Conservation (phyloP, 768 basidiomycete species). For the Trichaptum fuscoviolaceum region DNA sequence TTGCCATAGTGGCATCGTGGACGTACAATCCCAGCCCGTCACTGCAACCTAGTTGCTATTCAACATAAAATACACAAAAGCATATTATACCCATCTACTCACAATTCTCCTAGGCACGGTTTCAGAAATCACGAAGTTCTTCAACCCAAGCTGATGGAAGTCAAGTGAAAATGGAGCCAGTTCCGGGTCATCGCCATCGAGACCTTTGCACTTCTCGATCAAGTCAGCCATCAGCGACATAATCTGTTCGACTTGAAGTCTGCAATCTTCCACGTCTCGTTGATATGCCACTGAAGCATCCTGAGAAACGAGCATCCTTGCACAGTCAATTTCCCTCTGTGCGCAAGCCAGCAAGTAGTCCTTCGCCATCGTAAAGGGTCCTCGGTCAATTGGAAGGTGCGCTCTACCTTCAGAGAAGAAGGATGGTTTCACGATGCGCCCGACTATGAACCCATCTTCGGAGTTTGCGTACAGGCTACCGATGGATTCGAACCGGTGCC, state of each 20-base stretch:
- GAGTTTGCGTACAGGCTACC: slow-evolving; percentile 20
- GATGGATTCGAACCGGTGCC: slow-evolving; percentile 22
- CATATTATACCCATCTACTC: slow-evolving; percentile 4
- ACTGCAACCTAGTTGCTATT: slow-evolving; percentile 17
- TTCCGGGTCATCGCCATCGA: slow-evolving; percentile 27
- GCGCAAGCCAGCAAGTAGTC: slow-evolving; percentile 31
- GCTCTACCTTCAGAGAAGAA: slow-evolving; percentile 27
- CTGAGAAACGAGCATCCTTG: slow-evolving; percentile 25
- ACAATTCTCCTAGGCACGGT: slow-evolving; percentile 25
- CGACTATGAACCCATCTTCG: slow-evolving; percentile 11
- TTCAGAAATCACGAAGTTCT: slow-evolving; percentile 25
- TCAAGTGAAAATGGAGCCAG: slow-evolving; percentile 28
- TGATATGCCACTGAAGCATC: slow-evolving; percentile 27
- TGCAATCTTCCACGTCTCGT: slow-evolving; percentile 22
- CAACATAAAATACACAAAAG: background rate
- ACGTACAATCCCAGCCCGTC: slow-evolving; percentile 24
- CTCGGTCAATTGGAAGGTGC: slow-evolving; percentile 26
- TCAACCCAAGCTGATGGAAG: slow-evolving; percentile 23
- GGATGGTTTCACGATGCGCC: slow-evolving; percentile 19
- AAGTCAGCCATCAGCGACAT: slow-evolving; percentile 25
- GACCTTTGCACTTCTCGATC: slow-evolving; percentile 23
- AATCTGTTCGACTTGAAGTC: slow-evolving; percentile 26
- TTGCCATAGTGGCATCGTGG: slow-evolving; percentile 27
- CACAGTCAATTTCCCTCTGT: slow-evolving; percentile 28
- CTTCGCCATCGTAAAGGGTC: slow-evolving; percentile 23